Evolutionary conservation across 768 basidiomycete species (phyloP).

Genomic region (Lactarius sanguifluus): DNA sequence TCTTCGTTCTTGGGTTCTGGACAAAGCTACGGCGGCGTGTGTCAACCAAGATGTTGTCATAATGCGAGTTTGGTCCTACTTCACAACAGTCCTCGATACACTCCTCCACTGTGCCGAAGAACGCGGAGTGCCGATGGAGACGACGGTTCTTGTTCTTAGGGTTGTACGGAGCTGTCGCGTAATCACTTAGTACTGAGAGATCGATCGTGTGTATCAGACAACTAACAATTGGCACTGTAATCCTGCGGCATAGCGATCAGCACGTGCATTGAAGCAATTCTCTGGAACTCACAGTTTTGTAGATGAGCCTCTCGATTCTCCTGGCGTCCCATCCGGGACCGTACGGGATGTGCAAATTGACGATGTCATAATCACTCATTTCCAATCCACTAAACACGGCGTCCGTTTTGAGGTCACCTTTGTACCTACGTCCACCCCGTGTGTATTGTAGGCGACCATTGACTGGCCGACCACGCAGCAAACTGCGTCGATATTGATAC

Average conservation of each 20-base stretch:
- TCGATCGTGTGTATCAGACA: conserved; percentile 19
- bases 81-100: conserved; percentile 63
- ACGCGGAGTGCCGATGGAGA: conserved; percentile 63
- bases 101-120: conserved; percentile 58
- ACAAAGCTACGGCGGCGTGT: conserved; percentile 43
- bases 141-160: conserved; percentile 60
- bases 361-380: conserved; percentile 58
- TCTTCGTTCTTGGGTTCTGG: conserved; percentile 56
- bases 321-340: conserved; percentile 59
- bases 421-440: conserved; percentile 40
- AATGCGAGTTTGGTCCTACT: conserved; percentile 35
- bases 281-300: conserved; percentile 47
- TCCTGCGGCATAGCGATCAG: conserved; percentile 40
- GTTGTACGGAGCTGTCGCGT: conserved; percentile 51
- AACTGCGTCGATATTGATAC: conserved; percentile 50
- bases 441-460: neutral
- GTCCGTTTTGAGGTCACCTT: conserved; percentile 56
- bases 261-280: conserved; percentile 6
- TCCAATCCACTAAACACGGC: conserved; percentile 45
- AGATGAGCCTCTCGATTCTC: conserved; percentile 56
- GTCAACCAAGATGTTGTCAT: neutral
- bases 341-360: conserved; percentile 57
- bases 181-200: neutral
- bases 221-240: conserved; percentile 53
- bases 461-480: conserved; percentile 50